Percentiles rank a stretch among this genome's conserved stretches.
Evolutionary conservation across 2,329 filamentous ascomycete genomes (phyloP).

Genomic region (Tolypocladium tundrense): DNA sequence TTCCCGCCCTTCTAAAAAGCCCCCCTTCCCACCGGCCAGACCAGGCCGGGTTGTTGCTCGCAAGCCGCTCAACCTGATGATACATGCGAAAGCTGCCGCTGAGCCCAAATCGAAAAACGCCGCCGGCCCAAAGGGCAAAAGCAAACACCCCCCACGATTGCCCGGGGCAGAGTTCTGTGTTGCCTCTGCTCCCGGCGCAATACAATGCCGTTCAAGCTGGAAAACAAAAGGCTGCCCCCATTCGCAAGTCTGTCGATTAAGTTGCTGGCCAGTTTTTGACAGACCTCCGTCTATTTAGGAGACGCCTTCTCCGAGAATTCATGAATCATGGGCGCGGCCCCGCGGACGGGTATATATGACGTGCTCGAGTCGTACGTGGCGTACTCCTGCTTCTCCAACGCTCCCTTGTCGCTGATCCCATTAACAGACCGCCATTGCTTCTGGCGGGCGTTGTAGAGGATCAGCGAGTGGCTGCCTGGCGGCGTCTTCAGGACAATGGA

Average conservation of each 20-base stretch:
- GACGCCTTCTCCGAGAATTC: not conserved
- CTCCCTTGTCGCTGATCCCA: conserved; percentile 9
- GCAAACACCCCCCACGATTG: not conserved
- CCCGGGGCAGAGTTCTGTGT: conserved; percentile 5
- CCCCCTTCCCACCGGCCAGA: not conserved
- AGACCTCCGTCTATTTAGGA: not conserved
- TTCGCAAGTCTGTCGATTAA: not conserved
- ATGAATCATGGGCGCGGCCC: not conserved
- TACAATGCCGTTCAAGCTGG: not conserved
- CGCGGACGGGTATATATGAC: conserved; percentile 20
- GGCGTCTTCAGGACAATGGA: conserved; percentile 33
- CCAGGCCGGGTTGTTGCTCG: not conserved
- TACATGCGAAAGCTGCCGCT: not conserved
- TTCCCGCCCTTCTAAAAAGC: not conserved
- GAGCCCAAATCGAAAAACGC: not conserved
- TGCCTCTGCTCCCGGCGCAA: conserved; percentile 1
- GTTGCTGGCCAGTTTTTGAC: not conserved
- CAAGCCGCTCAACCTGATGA: not conserved
- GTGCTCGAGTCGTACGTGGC: conserved; percentile 26
- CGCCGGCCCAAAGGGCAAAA: not conserved
- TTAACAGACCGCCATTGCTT: conserved; percentile 22
- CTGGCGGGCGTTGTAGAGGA: conserved; percentile 35
- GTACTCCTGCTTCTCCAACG: conserved; percentile 21
- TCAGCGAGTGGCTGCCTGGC: conserved; percentile 29
- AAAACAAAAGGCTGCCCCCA: not conserved